Evolutionary conservation across 495 filamentous ascomycete species (phyloP).

Genomic region (Talaromyces proteolyticus): DNA sequence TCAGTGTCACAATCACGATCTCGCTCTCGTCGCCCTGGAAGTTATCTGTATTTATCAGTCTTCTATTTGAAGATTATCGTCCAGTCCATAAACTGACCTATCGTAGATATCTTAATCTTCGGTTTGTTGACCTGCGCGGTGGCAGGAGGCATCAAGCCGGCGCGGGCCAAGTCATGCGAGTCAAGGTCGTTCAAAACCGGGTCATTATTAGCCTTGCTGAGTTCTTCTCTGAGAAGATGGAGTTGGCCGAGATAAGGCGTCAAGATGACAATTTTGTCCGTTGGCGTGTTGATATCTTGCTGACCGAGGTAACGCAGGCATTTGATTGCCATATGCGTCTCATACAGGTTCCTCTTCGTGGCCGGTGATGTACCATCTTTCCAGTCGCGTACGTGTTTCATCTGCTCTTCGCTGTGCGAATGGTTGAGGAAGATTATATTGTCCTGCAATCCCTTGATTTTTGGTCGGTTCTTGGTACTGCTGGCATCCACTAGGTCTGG

Average conservation of each 20-base stretch:
- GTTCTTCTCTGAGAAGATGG: conserved; percentile 42
- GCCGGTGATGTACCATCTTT: conserved; percentile 34
- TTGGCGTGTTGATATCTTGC: conserved; percentile 70
- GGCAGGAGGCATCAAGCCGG: conserved; percentile 53
- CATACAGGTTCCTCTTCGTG: conserved; percentile 63
- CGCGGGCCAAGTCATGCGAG: conserved; percentile 57
- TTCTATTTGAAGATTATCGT: not conserved
- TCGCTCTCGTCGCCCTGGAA: conserved; percentile 80
- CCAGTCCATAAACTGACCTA: too few relatives aligned
- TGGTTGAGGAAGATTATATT: conserved; percentile 66
- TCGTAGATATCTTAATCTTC: conserved; percentile 60
- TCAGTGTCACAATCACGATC: conserved; percentile 63
- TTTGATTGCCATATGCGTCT: conserved; percentile 61
- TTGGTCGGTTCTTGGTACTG: conserved; percentile 40
- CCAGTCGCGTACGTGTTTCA: too few relatives aligned
- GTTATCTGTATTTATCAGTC: conserved; percentile 67
- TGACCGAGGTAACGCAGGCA: conserved; percentile 68
- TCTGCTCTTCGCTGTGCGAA: conserved; percentile 38
- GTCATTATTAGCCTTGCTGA: conserved; percentile 52
- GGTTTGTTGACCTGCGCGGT: conserved; percentile 43
- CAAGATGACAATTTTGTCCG: conserved; percentile 59
- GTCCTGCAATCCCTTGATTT: conserved; percentile 52
- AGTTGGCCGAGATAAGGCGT: conserved; percentile 75
- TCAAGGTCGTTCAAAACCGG: conserved; percentile 68
- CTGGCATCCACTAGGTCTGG: conserved; percentile 56